Base-by-base conservation (phyloP, 1,284 basidiomycete species). In the Trichosporon inkin region DNA sequence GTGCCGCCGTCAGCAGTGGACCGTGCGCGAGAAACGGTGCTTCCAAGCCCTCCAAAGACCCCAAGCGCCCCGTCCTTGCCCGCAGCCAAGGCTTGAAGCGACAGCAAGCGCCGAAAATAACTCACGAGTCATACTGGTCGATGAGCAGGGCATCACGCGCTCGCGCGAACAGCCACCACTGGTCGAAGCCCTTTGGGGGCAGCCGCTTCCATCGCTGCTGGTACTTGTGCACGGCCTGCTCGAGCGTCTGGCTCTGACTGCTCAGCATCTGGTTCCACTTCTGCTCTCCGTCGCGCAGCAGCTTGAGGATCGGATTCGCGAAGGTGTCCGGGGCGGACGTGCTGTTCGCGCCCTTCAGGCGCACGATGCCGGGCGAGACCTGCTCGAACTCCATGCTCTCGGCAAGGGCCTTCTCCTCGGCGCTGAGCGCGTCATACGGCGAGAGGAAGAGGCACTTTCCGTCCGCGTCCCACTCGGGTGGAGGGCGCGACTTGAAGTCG, bases 191-290 rank as follows among this genome's bases (percentile, higher is more conserved):
- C 62, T 73, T 73, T 0, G 81, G 81, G 3, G 81, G 81, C 20
- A 73, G 67, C 52, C 73, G 70, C 1, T 69, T 72, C 71, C 80
- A 80, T 53, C 76, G 69, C 55, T 69, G 66, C 56, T 73, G 71
- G 67, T 82, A 82, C 62, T 78, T 77, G 41, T 72, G 61, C 3
- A 79, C 80, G 8, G 80, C 80, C 64, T 82, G 73, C 49, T 79
- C 76, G 32, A 82, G 67, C 14, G 79, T 78, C 67, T 72, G 76
- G 61, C 76, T 79, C 74, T 82, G 81, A 59, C 69, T 64, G 13
- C 71, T 62, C 14, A 81, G 58, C 66, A 76, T 73, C 11, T 68
- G 62, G 44, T 77, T 72, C 81, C 81, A 82, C 55, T 78, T 77
- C 13, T 66, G 55, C 64, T 80, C 78, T 13, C 80, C 81, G 17